A percentile compares a stretch with the other conserved stretches of the same genome.
Evolutionary conservation across 192 early-diverging fungal genomes (phyloP).

Genomic region (Phlyctochytrium bullatum): DNA sequence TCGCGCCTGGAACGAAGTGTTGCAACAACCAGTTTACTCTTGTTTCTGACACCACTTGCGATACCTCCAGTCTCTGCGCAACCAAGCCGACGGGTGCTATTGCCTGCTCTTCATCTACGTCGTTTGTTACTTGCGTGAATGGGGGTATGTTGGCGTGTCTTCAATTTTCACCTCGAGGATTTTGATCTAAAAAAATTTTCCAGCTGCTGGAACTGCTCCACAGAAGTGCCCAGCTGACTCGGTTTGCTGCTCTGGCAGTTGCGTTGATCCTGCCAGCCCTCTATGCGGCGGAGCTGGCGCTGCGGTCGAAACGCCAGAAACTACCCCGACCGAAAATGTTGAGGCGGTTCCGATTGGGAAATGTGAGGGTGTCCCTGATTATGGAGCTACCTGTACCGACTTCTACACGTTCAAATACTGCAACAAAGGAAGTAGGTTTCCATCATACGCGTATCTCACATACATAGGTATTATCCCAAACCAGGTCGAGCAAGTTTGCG

Average conservation of each 20-base stretch:
- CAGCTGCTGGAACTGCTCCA: neutral
- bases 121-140: neutral
- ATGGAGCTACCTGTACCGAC: neutral
- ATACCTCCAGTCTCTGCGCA: neutral
- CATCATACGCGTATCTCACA: neutral
- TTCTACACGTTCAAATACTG: slow-evolving; percentile 5
- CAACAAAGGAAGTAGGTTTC: neutral
- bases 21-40: neutral
- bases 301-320: neutral
- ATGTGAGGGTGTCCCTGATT: neutral
- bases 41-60: neutral
- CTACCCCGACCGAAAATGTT: neutral
- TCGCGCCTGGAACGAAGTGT: slow-evolving; percentile 7
- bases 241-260: slow-evolving; percentile 19
- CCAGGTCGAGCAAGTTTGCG: neutral
- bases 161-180: neutral
- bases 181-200: neutral
- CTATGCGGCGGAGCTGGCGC: neutral
- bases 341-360: no score
- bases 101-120: neutral
- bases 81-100: neutral
- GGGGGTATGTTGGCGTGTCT: neutral
- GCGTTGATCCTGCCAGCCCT: slow-evolving; percentile 3
- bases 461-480: neutral
- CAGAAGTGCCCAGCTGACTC: slow-evolving; percentile 11